Evolutionary conservation across 768 basidiomycete species (phyloP), one percentile per base, ranked within the genome.

Genomic region (Boletus fagicola): DNA sequence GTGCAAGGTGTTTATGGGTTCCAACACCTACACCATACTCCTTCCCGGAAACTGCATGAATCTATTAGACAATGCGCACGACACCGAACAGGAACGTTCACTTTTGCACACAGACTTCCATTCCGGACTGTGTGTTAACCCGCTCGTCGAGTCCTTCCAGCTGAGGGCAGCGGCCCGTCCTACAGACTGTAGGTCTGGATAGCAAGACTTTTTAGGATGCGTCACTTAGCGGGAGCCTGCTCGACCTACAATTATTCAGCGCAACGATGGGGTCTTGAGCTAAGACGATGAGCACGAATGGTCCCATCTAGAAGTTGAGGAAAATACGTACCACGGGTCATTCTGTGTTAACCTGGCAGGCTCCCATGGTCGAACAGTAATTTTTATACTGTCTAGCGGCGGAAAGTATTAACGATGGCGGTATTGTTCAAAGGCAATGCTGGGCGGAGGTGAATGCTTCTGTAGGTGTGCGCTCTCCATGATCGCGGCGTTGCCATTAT

Each of bases 21-120:
- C 78, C 85, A n/a, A 71, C 69, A 31, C 83, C 85, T 28, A 65
- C 72, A 10, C 81, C 84, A 56, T 77, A 75, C 53, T 73, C 72
- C 53, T 75, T 65, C 1, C 83, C 83, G 42, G 80, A 72, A 59
- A 87, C 86, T 87, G 60, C 28, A 53, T 9, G 12, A 31, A 51
- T 48, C 3, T 42, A 59, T 69, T 6, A 72, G 58, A 50, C 13
- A 48, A 53, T 51, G 12, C 20, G 30, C 20, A 54, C 13, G 60
- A 48, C 61, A 53, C n/a, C 39, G 46, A 48, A 40, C 8, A 26
- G 35, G 49, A 66, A 62, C 60, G 56, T 63, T 58, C 48, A 85
- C 87, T 79, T 77, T 83, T 86, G 69, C 86, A 88, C 6, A 78
- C 61, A 3, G 74, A 78, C 2, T 76, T 85, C 86, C 86, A 88